Base-by-base conservation (phyloP, 495 filamentous ascomycete genomes). In the Emericellopsis terricola region DNA sequence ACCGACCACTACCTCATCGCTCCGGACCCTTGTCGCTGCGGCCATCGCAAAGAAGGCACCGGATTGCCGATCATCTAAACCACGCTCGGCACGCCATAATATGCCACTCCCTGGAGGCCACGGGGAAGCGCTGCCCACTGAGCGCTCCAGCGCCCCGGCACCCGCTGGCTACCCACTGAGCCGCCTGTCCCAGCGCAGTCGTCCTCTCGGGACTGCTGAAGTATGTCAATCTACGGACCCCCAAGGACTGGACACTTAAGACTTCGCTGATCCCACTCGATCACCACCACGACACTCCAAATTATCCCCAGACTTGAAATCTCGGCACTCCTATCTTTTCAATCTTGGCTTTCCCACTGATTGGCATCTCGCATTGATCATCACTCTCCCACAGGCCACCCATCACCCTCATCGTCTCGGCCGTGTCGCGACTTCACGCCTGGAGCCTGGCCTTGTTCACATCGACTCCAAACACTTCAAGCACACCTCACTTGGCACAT, bases 241-340 rank as follows among this genome's bases (percentile, higher is more conserved):
- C 23, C 23, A 26, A 26, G 23, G 48, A 55, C 51, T 52, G 54
- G 55, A 63, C 62, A 78, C 73, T 73, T 78, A 81, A 78, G 71
- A 67, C 33, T 35, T 64, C 71, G 76, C 71, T 75, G 74, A 81
- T 81, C 76, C 71, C 67, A 64, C 67, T 67, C 27, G 19, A 21
- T 26, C 27, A 19, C 33, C 33, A 23, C 20, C 33, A 35, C 20
- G 24, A 38, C 38, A 16, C 43, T 38, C 56, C 59, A 49, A 56
- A 59, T 54, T 55, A 51, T n/a, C n/a, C n/a, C n/a, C n/a, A n/a
- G n/a, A n/a, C n/a, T n/a, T n/a, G n/a, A n/a, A n/a, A n/a, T n/a
- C n/a, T n/a, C n/a, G n/a, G n/a, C n/a, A n/a, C n/a, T n/a, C n/a
- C n/a, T n/a, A n/a, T n/a, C n/a, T n/a, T n/a, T n/a, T n/a, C 56